Base-by-base conservation (phyloP, 257 asterid genomes). In the Gynochthodes officinalis region DNA sequence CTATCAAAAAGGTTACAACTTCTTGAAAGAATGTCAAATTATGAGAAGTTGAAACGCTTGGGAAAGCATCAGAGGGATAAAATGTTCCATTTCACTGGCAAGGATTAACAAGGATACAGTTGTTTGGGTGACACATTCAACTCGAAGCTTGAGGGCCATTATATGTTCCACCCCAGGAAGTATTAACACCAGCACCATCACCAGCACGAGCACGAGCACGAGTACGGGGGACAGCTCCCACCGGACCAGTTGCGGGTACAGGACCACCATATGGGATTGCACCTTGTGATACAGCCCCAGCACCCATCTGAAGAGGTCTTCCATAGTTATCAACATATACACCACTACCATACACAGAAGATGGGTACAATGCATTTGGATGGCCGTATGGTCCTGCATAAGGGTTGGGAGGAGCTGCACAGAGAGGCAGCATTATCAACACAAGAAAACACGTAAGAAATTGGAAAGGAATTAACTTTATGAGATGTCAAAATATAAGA, bases 361-460 rank as follows among this genome's bases (percentile, higher is more conserved):
- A 79, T 0, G 85, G 90, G 77, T 79, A 79, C 2, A 66, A 23
- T 58, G 70, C 66, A 58, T 73, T 76, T 72, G 87, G 72, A 72
- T 76, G 79, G 69, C 82, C 78, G 60, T 83, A 72, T 32, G 82
- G 72, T 33, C 43, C 78, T 23, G 60, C 68, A 42, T 71, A 61
- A 16, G 79, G 76, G 28, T 69, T 69, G 67, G 87, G 80, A 81
- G 68, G 80, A 81, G 63, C 96, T 87, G 78, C 80, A 60, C n/a
- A 71, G 70, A 18, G 57, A 60, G 78, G 1, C 70, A 75, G 33
- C 62, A 49, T 15, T 19, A 71, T 77, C 61, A 57, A 75, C 18
- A 46, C 54, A 69, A 67, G 70, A 57, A 19, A 66, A 32, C 35
- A 72, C 28, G 42, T n/a, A n/a, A 21, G 44, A 28, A 59, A 5